These are phyloP conservation scores for Candida michaelii DNA, from an alignment of 805 yeast species.

Conservation along the genomic window DNA sequence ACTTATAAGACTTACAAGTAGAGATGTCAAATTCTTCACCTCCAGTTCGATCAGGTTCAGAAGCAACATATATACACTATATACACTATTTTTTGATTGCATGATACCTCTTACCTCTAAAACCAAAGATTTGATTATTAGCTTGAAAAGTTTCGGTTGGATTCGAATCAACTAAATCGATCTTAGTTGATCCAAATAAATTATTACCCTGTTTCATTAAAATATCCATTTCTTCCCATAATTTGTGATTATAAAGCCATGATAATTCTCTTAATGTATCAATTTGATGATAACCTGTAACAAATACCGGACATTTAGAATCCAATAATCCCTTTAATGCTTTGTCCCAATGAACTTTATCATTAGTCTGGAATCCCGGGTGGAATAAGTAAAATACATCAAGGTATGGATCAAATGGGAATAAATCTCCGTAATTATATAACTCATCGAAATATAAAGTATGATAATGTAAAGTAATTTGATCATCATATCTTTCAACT, in stretches of 20 bases:
- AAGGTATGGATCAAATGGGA: constrained; percentile 96
- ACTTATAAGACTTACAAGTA: too few species aligned
- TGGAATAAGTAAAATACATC: constrained; percentile 93
- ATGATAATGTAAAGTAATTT: constrained; percentile 74
- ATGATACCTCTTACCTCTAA: constrained; percentile 96
- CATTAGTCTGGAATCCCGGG: constrained; percentile 88
- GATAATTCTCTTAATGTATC: constrained; percentile 70
- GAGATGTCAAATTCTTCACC: too few species aligned
- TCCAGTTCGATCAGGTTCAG: too few species aligned
- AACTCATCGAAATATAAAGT: constrained; percentile 89
- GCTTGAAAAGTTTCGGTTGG: constrained; percentile 94
- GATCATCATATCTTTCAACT: constrained; percentile 69
- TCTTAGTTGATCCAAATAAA: constrained; percentile 80
- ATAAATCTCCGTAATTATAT: constrained; percentile 90
- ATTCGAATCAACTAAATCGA: constrained; percentile 89
- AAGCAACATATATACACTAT: constrained; percentile 12
- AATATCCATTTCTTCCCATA: constrained; percentile 70
- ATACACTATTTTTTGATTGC: constrained; percentile 45
- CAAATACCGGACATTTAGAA: constrained; percentile 87
- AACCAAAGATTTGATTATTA: constrained; percentile 85
- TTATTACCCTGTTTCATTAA: constrained; percentile 74
- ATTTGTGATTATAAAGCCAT: constrained; percentile 66
- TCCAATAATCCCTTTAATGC: constrained; percentile 85
- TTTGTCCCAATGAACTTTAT: constrained; percentile 79
- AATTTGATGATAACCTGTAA: constrained; percentile 82